A percentile compares a stretch with the other conserved stretches of the same genome.
These are phyloP conservation scores for Trichosporon asahii DNA, from an alignment of 1,284 basidiomycete genomes.

Conservation along the genomic window DNA sequence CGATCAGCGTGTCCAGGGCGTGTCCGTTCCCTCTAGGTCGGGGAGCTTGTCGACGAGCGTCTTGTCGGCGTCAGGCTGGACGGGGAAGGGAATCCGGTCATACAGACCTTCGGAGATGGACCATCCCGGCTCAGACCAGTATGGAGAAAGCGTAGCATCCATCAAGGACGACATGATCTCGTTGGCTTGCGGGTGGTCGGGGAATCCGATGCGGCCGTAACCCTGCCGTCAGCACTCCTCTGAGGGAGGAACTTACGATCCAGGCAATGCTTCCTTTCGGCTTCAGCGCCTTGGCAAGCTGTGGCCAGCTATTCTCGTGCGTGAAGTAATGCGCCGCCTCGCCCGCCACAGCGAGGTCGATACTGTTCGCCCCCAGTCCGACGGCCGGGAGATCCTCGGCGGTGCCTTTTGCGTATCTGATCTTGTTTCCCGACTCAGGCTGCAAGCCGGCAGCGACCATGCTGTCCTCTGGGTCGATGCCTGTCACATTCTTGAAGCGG, in stretches of 20 bases:
- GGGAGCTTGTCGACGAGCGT: conserved; percentile 44
- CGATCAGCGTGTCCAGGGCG: conserved; percentile 13
- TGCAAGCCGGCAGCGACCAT: conserved; percentile 67
- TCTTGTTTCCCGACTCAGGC: conserved; percentile 28
- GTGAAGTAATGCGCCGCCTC: conserved; percentile 87
- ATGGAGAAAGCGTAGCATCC: conserved; percentile 14
- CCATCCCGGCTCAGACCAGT: conserved; percentile 57
- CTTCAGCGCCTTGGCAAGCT: conserved; percentile 63
- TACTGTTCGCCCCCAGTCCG: conserved; percentile 54
- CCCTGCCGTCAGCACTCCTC: conserved; percentile 53
- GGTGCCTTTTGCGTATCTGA: conserved; percentile 54
- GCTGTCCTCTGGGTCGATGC: conserved; percentile 66
- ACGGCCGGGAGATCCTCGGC: conserved; percentile 23
- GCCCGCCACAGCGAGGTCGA: conserved; percentile 71
- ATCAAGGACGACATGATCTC: conserved; percentile 56
- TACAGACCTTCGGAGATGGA: conserved; percentile 69
- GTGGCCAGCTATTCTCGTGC: conserved; percentile 67
- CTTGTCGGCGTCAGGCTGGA: conserved; percentile 18
- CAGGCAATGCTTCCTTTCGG: conserved; percentile 68
- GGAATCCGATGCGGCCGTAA: conserved; percentile 73
- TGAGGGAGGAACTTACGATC: conserved; percentile 57
- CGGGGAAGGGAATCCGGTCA: conserved; percentile 63
- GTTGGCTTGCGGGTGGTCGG: conserved; percentile 60
- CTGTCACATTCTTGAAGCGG: conserved; percentile 63
- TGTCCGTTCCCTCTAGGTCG: conserved; percentile 54